Base-by-base conservation (phyloP, 2,329 filamentous ascomycete genomes). In the Cladosporium cucumerinum region DNA sequence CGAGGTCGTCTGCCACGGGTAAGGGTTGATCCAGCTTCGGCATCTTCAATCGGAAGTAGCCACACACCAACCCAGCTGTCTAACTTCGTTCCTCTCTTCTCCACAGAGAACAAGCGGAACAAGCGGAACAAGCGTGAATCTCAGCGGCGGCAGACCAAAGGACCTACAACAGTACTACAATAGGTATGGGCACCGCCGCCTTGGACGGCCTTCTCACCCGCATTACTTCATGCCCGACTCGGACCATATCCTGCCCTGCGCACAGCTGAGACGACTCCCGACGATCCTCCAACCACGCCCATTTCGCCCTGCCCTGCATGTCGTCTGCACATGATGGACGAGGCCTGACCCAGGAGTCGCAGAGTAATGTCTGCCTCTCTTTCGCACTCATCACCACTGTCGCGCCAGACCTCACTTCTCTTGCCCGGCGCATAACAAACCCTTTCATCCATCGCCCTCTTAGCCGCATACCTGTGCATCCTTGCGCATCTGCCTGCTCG, bases 21-120 rank as follows among this genome's bases (percentile, higher is more conserved):
- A 58, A 43, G 55, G 25, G 34, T 58, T 58, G 55, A 58, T 58
- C 55, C 55, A 39, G 30, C 59, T 61, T 61, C 59, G 60, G 60
- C 60, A 62, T 21, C 49, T 14, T 54, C 8, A 23, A 12, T 36
- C 60, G 60, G 60, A 62, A 52, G 59, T 39, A 30, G 34, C 46
- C 36, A 36, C 16, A 32, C 26, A n/a, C 57, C 43, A 32, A 6
- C 6, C 18, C 10, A n/a, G 30, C 28, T 26, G 16, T n/a, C 18
- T 46, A 8, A 39, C 30, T 21, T 23, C n/a, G n/a, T 30, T 28
- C 21, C 23, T 43, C 2, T 28, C 49, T 54, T 51, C 52, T 61
- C 58, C 46, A 54, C 43, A 59, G 10, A 59, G 18, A 32, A 4
- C 21, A 18, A 34, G 32, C 32, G 3, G 18, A 32, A 4, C 21